Evolutionary conservation across 345 rosid genomes (phyloP).

Genomic region (Gossypium longicalyx): DNA sequence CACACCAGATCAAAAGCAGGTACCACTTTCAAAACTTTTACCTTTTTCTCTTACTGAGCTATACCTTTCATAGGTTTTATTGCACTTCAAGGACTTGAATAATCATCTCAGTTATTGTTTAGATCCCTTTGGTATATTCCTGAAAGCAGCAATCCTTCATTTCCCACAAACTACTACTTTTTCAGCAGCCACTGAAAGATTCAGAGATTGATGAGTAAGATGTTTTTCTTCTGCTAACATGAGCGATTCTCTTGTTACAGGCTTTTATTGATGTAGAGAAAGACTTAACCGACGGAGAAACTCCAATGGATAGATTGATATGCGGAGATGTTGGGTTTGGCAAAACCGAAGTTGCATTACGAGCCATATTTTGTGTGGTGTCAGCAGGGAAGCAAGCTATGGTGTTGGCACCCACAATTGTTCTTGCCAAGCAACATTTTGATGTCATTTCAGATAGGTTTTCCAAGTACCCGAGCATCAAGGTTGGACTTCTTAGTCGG

Average conservation of each 20-base stretch:
- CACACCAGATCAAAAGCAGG: constrained; percentile 90
- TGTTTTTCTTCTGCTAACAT: constrained; percentile 19
- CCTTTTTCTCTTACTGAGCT: neutral
- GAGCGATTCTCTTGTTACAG: constrained; percentile 40
- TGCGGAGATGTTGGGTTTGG: constrained; percentile 99
- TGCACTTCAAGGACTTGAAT: neutral
- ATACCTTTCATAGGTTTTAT: neutral
- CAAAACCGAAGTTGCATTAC: constrained; percentile 93
- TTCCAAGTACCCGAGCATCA: constrained; percentile 51
- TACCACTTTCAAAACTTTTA: constrained; percentile 3
- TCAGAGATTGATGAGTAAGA: neutral
- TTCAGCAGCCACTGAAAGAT: neutral
- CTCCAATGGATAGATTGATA: constrained; percentile 95
- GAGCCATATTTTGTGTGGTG: constrained; percentile 82
- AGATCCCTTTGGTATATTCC: neutral
- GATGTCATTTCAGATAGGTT: constrained; percentile 80
- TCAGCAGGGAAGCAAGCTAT: constrained; percentile 94
- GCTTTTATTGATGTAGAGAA: constrained; percentile 89
- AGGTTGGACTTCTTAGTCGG: constrained; percentile 83
- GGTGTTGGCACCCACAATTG: constrained; percentile 95
- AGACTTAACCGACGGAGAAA: constrained; percentile 85
- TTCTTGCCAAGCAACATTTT: constrained; percentile 92
- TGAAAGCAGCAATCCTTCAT: neutral
- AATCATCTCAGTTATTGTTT: neutral
- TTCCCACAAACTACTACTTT: neutral